Evolutionary conservation across 352 stramenopile species (phyloP).

Genomic region (Saprolegnia diclina): DNA sequence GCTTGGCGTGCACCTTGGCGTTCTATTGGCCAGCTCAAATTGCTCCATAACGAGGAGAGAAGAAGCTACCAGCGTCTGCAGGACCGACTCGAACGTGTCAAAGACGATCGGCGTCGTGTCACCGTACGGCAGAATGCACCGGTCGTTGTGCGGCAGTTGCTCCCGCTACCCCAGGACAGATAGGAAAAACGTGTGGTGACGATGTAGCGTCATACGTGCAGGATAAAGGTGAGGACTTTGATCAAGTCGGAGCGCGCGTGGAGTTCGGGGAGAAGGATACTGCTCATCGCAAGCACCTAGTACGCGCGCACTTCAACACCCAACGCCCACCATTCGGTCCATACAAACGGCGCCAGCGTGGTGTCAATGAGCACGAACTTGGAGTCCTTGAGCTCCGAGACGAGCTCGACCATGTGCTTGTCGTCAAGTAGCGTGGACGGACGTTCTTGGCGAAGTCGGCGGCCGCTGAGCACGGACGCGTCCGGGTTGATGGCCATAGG

Average conservation of each 20-base stretch:
- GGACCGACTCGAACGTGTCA: constrained; percentile 32
- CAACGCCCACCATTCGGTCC: not conserved
- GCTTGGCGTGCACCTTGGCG: constrained; percentile 38
- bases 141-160: constrained; percentile 40
- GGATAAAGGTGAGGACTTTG: constrained; percentile 44
- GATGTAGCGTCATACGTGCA: constrained; percentile 20
- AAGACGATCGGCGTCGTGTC: constrained; percentile 39
- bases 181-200: not conserved
- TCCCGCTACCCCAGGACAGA: too few species aligned
- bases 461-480: not conserved
- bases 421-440: constrained; percentile 2
- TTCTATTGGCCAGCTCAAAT: constrained; percentile 16
- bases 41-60: not conserved
- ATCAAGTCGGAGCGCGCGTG: constrained; percentile 33
- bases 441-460: not conserved
- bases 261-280: constrained; percentile 39
- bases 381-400: constrained; percentile 15
- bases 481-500: not conserved
- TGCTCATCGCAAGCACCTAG: constrained; percentile 31
- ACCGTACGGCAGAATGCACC: constrained; percentile 37
- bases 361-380: constrained; percentile 9
- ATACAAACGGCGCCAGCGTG: constrained; percentile 1
- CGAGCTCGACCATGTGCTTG: constrained; percentile 13
- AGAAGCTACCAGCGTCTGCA: not conserved
- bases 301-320: not conserved